Evolutionary conservation across 1,284 basidiomycete genomes (phyloP), one percentile per base, ranked within the genome.

Genomic region (Rhodotorula sp.): DNA sequence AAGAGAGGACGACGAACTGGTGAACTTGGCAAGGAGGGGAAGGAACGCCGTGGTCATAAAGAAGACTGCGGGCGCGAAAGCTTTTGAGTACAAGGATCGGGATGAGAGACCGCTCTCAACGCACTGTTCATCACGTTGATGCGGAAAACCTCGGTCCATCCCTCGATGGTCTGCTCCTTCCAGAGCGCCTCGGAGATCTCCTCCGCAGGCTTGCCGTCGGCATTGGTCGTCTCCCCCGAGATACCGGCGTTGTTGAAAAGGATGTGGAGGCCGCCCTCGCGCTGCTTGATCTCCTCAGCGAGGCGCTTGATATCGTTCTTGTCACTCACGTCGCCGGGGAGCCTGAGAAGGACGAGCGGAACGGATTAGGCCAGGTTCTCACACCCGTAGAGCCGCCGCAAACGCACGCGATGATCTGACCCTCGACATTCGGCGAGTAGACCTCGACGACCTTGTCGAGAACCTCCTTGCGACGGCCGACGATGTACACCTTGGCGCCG

Each of bases 401-500:
- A 10, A 75, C 79, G 57, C 61, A 80, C 75, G 80, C 74, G 44
- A 81, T 82, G 59, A 84, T 71, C 70, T 81, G 73, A 22, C 83
- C 83, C 37, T 48, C 80, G 71, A 66, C 82, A 80, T 61, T 81
- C 79, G 70, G 81, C 81, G 71, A 82, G 66, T 74, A 83, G 76
- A 82, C 83, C 76, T 82, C 79, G 36, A 81, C 82, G 9, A 83
- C 83, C 62, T 83, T 83, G 54, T 78, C 76, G 76, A 84, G 81
- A 36, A 81, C 83, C 70, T 83, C 80, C 76, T 81, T 81, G 76
- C 84, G 82, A 13, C 83, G 57, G 1, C 78, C 88, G 2, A 87
- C 87, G 76, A 94, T 90, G 80, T 93, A 94, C 25, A 93, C 91
- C 74, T 88, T 90, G 25, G 91, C 90, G 3, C 91, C 90, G 76